Percentiles rank a stretch among this genome's conserved stretches.
These are phyloP conservation scores for Silene coronaria DNA, from an alignment of 179 eudicot species.

Conservation along the genomic window DNA sequence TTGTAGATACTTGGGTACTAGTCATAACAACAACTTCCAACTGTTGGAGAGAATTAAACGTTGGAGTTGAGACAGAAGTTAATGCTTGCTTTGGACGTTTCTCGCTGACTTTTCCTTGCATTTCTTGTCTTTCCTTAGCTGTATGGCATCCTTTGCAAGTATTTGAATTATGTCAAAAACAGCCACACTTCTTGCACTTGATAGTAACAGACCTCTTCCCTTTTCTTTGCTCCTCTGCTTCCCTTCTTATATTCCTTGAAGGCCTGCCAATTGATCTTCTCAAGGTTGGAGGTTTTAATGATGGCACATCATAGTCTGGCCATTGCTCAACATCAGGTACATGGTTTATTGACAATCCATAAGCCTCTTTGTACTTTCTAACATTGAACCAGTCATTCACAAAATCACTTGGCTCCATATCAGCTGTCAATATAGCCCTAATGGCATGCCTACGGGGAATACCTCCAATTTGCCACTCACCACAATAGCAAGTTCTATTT, in stretches of 20 bases:
- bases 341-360: neutral
- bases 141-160: neutral
- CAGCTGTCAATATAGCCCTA: neutral
- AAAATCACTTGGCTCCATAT: neutral
- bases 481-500: neutral
- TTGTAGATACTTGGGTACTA: too few species aligned
- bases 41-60: too few species aligned
- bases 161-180: neutral
- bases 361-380: too few species aligned
- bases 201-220: neutral
- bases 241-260: neutral
- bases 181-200: neutral
- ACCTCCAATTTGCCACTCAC: neutral
- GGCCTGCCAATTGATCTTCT: neutral
- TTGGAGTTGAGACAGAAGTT: too few species aligned
- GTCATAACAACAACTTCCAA: too few species aligned
- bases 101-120: neutral
- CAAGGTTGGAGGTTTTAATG: neutral
- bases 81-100: neutral
- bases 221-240: neutral
- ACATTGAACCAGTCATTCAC: neutral
- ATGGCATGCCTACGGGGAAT: neutral
- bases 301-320: neutral
- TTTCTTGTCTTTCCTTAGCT: neutral
- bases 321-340: neutral